phyloP scores from a whole-genome alignment of 1,284 basidiomycete genomes.

The Papiliotrema nemorosa region DNA sequence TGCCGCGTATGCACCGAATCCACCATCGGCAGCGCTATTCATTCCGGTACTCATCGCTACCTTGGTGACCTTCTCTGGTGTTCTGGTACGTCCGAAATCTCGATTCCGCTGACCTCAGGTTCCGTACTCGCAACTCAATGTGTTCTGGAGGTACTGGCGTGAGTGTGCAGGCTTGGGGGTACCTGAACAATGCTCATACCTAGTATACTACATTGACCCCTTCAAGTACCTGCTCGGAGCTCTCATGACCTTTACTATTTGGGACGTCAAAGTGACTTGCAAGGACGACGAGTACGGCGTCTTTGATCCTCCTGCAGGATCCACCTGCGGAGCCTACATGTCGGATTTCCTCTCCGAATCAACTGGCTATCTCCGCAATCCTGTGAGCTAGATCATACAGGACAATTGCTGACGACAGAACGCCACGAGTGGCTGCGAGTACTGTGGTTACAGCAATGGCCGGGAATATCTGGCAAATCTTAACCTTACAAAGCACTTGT shows the following conservation, averaged over 20 bases:
- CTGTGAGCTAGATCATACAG: too few relatives aligned
- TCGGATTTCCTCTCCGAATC: slow-evolving; percentile 18
- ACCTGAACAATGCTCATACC: slow-evolving; percentile 16
- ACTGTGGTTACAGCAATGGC: slow-evolving; percentile 36
- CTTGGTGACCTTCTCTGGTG: slow-evolving; percentile 31
- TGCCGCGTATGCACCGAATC: slow-evolving; percentile 37
- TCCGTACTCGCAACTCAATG: slow-evolving; percentile 27
- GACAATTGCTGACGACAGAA: slow-evolving; percentile 1
- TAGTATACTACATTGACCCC: slow-evolving; percentile 36
- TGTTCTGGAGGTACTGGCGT: slow-evolving; percentile 26
- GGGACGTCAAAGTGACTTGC: slow-evolving; percentile 37
- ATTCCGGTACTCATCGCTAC: slow-evolving; percentile 24
- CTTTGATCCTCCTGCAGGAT: slow-evolving; percentile 39
- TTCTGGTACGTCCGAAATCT: slow-evolving; percentile 10
- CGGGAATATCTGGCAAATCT: slow-evolving; percentile 34
- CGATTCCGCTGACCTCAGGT: not conserved
- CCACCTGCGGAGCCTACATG: slow-evolving; percentile 42
- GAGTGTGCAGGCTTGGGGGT: not conserved
- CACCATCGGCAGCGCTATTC: slow-evolving; percentile 33
- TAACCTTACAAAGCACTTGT: slow-evolving; percentile 29
- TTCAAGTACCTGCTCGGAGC: slow-evolving; percentile 38
- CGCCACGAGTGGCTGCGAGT: slow-evolving; percentile 33
- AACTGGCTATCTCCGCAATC: slow-evolving; percentile 29
- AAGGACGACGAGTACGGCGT: slow-evolving; percentile 31
- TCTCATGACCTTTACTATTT: slow-evolving; percentile 25